Base-by-base conservation (phyloP, 2,329 filamentous ascomycete species). In the Epichloe bromicola region DNA sequence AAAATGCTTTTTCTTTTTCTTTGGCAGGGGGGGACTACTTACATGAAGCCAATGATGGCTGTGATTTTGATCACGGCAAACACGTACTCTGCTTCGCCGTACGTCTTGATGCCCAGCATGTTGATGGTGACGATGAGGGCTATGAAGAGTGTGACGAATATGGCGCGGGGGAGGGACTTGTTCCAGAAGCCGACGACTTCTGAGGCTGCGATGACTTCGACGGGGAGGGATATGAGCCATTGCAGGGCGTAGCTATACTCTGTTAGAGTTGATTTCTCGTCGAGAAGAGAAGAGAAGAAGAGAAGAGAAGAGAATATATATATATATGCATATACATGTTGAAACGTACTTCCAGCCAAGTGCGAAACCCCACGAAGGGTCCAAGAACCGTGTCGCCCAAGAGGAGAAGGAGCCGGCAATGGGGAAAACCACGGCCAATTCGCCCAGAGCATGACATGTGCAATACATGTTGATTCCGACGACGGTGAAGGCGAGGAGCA, bases 301-400 rank as follows among this genome's bases (percentile, higher is more conserved):
- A 33, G 4, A 23, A 23, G 20, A 23, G 20, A 23, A 23, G 5
- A 23, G 4, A 4, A 23, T 6, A 23, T 23, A 1, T 2, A 23
- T 23, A 23, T 23, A 5, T 23, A 23, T 23, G 6, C 6, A 2
- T 23, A 2, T 26, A 26, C 8, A 26, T 26, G 7, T 8, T 7
- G 38, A 19, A 20, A 74, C 79, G 66, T 67, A 86, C 76, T 94
- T 95, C 88, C 88, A 95, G 12, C 88, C 88, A 86, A 95, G 94
- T 43, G 88, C 87, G 63, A 95, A 95, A 0, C 89, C 89, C 88
- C 88, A 95, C 0, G 90, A 89, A 1, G 90, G 91, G 62, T 96
- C 89, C 23, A 97, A 68, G 61, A 97, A 96, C 17, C 91, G 81
- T 34, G 88, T 95, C 20, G 90, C 93, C 70, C 90, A 96, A 11